Evolutionary conservation across 768 basidiomycete species (phyloP).

Genomic region (Lactarius akahatsu): DNA sequence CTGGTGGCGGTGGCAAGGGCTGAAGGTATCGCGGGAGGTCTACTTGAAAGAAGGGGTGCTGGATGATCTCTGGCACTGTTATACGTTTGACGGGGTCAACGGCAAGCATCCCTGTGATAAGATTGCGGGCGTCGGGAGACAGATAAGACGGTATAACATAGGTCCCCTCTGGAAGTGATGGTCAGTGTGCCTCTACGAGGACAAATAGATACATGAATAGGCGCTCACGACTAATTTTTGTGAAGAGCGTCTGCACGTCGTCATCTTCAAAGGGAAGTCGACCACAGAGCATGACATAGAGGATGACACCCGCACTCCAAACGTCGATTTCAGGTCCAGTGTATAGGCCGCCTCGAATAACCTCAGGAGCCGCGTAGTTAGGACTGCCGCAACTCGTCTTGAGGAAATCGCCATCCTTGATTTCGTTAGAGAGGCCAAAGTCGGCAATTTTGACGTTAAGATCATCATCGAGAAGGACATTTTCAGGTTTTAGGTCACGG

Average conservation of each 20-base stretch:
- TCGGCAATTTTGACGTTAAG: constrained; percentile 98
- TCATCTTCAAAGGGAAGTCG: constrained; percentile 97
- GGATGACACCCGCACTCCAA: constrained; percentile 98
- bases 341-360: constrained; percentile 92
- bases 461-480: constrained; percentile 81
- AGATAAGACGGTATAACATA: constrained; percentile 85
- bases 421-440: constrained; percentile 94
- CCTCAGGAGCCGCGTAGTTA: constrained; percentile 98
- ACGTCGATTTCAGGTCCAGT: constrained; percentile 98
- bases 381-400: constrained; percentile 98
- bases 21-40: constrained; percentile 86
- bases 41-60: constrained; percentile 86
- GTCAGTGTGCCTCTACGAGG: constrained; percentile 13
- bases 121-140: constrained; percentile 68
- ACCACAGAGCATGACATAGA: constrained; percentile 97
- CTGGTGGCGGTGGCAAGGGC: constrained; percentile 74
- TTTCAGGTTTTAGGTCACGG: constrained; percentile 97
- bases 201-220: background rate
- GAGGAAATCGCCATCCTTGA: constrained; percentile 94
- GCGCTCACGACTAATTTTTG: constrained; percentile 84
- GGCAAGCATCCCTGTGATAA: constrained; percentile 87
- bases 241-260: constrained; percentile 88
- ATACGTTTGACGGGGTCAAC: constrained; percentile 95
- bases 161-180: constrained; percentile 62
- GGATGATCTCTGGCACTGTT: constrained; percentile 86